A percentile compares a stretch with the other conserved stretches of the same genome.
Conservation (phyloP, 371 early-diverging fungal genomes). For the Coemansia sp. region DNA sequence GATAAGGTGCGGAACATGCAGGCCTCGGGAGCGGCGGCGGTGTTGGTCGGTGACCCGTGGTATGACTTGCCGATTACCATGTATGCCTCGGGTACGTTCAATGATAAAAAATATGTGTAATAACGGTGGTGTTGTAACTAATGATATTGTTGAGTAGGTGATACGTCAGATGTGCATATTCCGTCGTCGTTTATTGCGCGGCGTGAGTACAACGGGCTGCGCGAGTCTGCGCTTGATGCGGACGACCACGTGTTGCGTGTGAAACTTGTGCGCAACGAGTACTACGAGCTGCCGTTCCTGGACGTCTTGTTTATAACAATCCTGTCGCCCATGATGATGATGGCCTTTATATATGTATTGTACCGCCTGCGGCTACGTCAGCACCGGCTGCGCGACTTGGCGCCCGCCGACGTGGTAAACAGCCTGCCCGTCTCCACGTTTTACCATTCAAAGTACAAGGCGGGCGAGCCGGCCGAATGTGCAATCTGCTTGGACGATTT, state of each 20-base stretch:
- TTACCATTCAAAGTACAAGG: constrained; percentile 54
- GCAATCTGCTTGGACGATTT: constrained; percentile 93
- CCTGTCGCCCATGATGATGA: constrained; percentile 66
- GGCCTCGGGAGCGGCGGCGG: constrained; percentile 78
- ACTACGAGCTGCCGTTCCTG: constrained; percentile 59
- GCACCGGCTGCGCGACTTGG: constrained; percentile 60
- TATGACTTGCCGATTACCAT: constrained; percentile 78
- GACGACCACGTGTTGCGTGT: constrained; percentile 18
- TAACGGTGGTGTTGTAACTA: no score
- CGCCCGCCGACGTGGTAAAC: constrained; percentile 64
- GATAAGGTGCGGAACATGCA: constrained; percentile 90
- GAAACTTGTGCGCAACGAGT: constrained; percentile 49
- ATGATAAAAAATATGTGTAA: not conserved
- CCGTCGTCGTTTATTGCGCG: constrained; percentile 75
- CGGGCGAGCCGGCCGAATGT: constrained; percentile 73
- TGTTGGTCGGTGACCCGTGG: constrained; percentile 82
- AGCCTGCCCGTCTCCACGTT: constrained; percentile 62
- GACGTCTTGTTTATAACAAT: constrained; percentile 70
- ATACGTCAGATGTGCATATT: constrained; percentile 70
- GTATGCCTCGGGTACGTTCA: constrained; percentile 67
- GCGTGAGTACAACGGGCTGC: constrained; percentile 56
- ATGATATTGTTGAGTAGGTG: constrained; percentile 52
- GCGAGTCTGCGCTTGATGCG: constrained; percentile 26
- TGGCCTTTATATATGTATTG: constrained; percentile 65
- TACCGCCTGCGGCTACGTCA: constrained; percentile 66